Conservation (phyloP, 2,329 filamentous ascomycete species). For the Botrytis elliptica region DNA sequence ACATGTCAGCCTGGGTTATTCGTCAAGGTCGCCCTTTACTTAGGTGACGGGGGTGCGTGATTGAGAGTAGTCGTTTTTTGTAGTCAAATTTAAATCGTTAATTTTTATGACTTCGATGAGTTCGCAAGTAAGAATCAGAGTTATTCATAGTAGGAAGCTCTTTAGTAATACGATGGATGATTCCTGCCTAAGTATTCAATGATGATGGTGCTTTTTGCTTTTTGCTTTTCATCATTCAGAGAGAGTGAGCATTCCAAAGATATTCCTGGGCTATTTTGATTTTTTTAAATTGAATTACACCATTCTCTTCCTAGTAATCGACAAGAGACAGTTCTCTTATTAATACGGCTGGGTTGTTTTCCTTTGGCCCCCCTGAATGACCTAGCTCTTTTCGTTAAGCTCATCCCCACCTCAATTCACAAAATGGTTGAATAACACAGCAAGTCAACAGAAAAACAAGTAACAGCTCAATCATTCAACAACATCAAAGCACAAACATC, state of each 20-base stretch:
- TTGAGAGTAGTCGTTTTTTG: not conserved
- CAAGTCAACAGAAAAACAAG: not conserved
- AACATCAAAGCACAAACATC: not conserved
- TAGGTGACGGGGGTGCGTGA: too few species aligned
- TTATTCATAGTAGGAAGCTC: not conserved
- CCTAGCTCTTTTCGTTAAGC: not conserved
- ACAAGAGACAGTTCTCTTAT: not conserved
- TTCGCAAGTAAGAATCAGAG: accelerated
- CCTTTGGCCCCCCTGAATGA: not conserved
- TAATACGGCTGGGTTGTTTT: not conserved
- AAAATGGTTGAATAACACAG: too few species aligned
- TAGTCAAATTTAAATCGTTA: not conserved
- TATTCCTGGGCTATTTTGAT: not conserved
- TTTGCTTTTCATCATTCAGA: not conserved
- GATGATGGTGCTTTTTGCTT: not conserved
- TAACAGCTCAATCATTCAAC: not conserved
- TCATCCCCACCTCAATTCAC: not conserved
- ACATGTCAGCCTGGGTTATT: not conserved
- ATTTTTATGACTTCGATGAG: not conserved
- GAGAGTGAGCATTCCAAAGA: not conserved
- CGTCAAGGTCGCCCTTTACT: not conserved
- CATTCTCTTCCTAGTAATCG: not conserved
- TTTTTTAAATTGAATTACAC: accelerated
- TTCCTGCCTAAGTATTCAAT: not conserved
- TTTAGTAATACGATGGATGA: accelerated